These are phyloP conservation scores for Fraxinus angustifolia DNA, from an alignment of 305 asterid species.

Conservation along the genomic window DNA sequence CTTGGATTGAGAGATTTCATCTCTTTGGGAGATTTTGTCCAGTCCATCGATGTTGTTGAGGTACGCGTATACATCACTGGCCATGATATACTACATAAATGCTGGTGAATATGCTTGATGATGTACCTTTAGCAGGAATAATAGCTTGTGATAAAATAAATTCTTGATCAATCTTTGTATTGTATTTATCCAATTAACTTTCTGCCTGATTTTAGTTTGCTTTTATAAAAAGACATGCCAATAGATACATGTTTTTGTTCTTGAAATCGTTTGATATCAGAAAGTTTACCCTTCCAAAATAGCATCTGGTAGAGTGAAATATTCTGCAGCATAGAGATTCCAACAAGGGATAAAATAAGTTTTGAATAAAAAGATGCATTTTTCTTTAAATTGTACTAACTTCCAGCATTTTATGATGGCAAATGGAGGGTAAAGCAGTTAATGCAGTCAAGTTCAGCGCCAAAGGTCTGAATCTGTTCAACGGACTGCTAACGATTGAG, in stretches of 20 bases:
- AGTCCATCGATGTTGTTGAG: constrained; percentile 57
- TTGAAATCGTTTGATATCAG: not conserved
- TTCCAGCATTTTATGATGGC: constrained; percentile 28
- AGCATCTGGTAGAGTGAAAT: not conserved
- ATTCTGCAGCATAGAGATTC: not conserved
- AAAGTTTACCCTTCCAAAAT: not conserved
- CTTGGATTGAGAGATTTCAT: constrained; percentile 84
- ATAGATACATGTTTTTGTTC: not conserved
- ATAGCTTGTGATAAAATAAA: not conserved
- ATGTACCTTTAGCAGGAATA: not conserved
- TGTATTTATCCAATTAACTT: not conserved
- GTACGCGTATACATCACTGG: constrained; percentile 31
- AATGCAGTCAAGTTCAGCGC: constrained; percentile 77
- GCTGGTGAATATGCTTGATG: not conserved
- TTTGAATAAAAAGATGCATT: not conserved
- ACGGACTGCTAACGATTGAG: constrained; percentile 64
- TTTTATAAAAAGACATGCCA: not conserved
- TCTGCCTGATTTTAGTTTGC: not conserved
- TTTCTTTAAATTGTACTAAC: constrained; percentile 13
- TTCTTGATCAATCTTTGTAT: not conserved
- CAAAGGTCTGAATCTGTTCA: constrained; percentile 69
- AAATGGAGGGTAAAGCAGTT: constrained; percentile 90
- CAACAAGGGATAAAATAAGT: not conserved
- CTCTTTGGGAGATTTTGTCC: constrained; percentile 65
- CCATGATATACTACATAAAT: not conserved